Evolutionary conservation across 23 red algal species (phyloP), one percentile per base, ranked within the genome.

Genomic region (Agarophyton chilense): DNA sequence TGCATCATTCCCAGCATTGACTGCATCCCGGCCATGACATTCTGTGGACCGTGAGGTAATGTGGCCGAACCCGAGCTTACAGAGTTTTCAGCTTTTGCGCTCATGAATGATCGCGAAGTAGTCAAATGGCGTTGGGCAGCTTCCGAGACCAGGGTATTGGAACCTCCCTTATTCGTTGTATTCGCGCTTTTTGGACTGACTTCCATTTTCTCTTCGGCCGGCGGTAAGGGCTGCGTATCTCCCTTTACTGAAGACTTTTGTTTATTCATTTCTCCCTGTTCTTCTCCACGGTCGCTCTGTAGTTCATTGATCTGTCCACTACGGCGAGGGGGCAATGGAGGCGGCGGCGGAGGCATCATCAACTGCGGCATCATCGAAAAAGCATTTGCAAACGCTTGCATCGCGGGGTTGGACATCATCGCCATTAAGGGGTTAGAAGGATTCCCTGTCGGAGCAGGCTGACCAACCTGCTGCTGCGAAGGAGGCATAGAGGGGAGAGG

Each of bases 281-380:
- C 43, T 33, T 75, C 54, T 45, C 1, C 36, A 35, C 52, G 35
- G 60, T 14, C 31, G 32, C 31, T 65, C 11, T 65, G 60, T 29
- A 17, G 17, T 7, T 17, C 31, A 8, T 52, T 40, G 40, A 28
- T 14, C 19, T 49, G 4, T 29, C 11, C 11, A 72, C 45, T 34
- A 10, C 9, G 24, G 8, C 58, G 83, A 13, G 72, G 85, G 25
- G 53, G 71, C 51, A 71, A 66, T 21, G 51, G 85, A 22, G 85
- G 70, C 17, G 85, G 85, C 17, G 67, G 83, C n/a, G 63, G 83
- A 53, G 83, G 63, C 62, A 65, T 61, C 67, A 77, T 89, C 28
- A 89, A n/a, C 54, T 89, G 85, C n/a, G 85, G 85, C 85, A 89
- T 89, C 85, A 89, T 78, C 16, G 85, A 77, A 36, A 89, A 64